Evolutionary conservation across 2,329 filamentous ascomycete genomes (phyloP), one percentile per base, ranked within the genome.

Genomic region (Penicillium sp.): DNA sequence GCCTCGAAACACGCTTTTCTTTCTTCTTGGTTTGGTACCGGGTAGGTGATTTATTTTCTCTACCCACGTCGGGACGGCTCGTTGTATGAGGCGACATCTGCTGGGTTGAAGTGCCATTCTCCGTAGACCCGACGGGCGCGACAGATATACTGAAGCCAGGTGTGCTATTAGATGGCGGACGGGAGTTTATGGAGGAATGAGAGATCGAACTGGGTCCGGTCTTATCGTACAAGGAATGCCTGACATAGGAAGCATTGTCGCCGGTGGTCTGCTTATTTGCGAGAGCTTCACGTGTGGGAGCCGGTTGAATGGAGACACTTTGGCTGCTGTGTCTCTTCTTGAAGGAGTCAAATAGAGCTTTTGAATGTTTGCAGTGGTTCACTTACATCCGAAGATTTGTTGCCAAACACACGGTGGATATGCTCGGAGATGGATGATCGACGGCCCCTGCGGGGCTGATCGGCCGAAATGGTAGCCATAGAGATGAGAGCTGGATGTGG

Each of bases 1-100:
- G 59, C 31, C 54, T 64, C 12, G 64, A 66, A 10, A 62, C 66
- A 1, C 64, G 64, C 39, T 62, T 60, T 30, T 68, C 61, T 46
- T 65, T 64, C 25, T 65, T 64, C 16, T 52, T 51, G 8, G 51
- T 50, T 25, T 56, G 62, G 7, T 54, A 55, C 60, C 51, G 57
- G 9, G 56, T 61, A 4, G 60, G 54, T 1, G 59, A 55, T 6
- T 49, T 39, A 2, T 56, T 53, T 22, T 52, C 48, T 34, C 33
- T 48, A 18, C 54, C 16, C 22, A 10, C 35, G 11, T 41, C 16
- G 18, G 52, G 47, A 25, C 46, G 13, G 10, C 43, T 52, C 0
- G 36, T 31, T 36, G 53, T 45, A 10, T 39, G 12, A 9, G 46
- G 51, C n/a, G 46, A 29, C 27, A 51, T 41, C 16, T 42, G 27